Base-by-base conservation (phyloP, 2,329 filamentous ascomycete genomes). In the Trichoderma arundinaceum region DNA sequence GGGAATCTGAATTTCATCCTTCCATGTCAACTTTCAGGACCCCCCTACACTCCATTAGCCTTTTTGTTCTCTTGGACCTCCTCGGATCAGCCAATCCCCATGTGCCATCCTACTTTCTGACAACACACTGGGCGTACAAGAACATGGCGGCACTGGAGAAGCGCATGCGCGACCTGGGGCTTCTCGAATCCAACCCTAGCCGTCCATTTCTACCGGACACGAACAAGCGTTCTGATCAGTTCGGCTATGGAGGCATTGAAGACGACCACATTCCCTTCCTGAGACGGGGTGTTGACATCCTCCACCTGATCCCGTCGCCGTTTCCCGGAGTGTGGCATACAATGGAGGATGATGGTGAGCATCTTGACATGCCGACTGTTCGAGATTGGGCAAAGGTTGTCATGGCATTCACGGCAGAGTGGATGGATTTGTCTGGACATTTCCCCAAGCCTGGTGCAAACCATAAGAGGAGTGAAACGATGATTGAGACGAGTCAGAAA, bases 241-340 rank as follows among this genome's bases (percentile, higher is more conserved):
- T 91, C 72, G 77, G 68, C 48, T 75, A 74, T 62, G 82, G 75
- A 52, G 87, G 77, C 66, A 86, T 97, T 9, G 83, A 88, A 68
- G 95, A 99, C 74, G 95, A 99, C 73, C 95, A 99, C 75, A 77
- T 97, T 5, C 95, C 95, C 0, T 99, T 99, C 72, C 88, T 98
- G 83, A 81, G 81, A 41, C 86, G 92, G 41, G 95, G 95, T 1
- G 94, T 98, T 0, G 90, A 96, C 33, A 84, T 98, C 15, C 77
- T 99, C 66, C 95, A 99, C 78, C 77, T 99, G 32, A 98, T 99
- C 65, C 92, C 94, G 0, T 84, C 82, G 4, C 90, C 90, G 0
- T 98, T 98, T 74, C 94, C 94, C 0, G 52, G 70, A 0, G 90
- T 96, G 1, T 99, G 95, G 95, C 95, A 99, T 79, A 90, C 83